phyloP scores from a whole-genome alignment of 2,329 filamentous ascomycete species.

The Aspergillus felis region DNA sequence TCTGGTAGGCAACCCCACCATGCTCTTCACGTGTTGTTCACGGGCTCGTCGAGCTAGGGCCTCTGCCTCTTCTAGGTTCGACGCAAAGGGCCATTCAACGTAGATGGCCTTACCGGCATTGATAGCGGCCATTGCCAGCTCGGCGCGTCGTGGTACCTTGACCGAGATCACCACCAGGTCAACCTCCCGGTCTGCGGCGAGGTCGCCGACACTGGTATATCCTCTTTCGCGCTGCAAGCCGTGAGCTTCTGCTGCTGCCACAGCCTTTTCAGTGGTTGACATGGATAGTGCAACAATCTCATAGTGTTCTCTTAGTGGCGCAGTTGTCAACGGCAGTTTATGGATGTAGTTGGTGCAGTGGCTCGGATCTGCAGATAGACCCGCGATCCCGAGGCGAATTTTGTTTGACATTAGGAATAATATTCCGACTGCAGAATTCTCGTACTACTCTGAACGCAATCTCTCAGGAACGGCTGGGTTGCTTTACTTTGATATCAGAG shows the following conservation, averaged over 20 bases:
- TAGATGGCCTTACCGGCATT: conserved; percentile 1
- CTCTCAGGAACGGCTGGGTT: neutral
- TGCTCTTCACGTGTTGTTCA: neutral
- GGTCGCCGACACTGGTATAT: neutral
- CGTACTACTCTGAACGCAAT: neutral
- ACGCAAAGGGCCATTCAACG: conserved; percentile 1
- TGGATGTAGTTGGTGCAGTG: neutral
- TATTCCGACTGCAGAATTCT: neutral
- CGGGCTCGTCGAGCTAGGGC: neutral
- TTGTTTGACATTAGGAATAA: neutral
- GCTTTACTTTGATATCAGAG: neutral
- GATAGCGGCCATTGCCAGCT: neutral
- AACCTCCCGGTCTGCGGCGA: neutral
- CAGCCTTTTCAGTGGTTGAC: neutral
- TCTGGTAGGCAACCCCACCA: neutral
- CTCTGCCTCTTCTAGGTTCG: neutral
- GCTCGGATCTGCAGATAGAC: neutral
- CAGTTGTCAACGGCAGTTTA: neutral
- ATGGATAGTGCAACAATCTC: neutral
- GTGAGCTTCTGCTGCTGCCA: neutral
- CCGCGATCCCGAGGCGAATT: neutral
- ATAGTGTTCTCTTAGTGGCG: neutral
- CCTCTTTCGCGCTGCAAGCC: neutral
- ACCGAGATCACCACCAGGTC: neutral
- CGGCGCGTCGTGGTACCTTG: neutral